Conservation (phyloP, 2,329 filamentous ascomycete species). For the Ceratocystis lukuohia region DNA sequence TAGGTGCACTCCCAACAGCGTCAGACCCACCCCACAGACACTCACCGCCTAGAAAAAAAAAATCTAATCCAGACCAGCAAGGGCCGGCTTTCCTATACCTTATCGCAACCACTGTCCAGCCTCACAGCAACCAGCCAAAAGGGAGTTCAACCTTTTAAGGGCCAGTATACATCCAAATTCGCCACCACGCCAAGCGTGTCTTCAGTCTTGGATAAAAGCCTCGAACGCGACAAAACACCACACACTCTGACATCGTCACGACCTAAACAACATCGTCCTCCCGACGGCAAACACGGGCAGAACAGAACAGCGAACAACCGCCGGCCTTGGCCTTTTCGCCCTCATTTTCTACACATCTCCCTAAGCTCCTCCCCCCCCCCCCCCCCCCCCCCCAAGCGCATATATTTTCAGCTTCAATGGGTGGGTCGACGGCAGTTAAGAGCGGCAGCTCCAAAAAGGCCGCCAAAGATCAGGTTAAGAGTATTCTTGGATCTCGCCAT, state of each 20-base stretch:
- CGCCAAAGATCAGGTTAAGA: constrained; percentile 21
- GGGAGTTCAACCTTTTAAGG: not conserved
- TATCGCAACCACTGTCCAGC: not conserved
- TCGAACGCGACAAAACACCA: not conserved
- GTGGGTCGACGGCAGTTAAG: constrained; percentile 12
- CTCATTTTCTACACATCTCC: not conserved
- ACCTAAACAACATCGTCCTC: not conserved
- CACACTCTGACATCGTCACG: not conserved
- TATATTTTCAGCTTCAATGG: constrained; percentile 9
- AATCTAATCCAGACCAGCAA: not conserved
- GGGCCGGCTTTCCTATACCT: not conserved
- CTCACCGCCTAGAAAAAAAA: constrained; percentile 12
- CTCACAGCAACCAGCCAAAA: not conserved
- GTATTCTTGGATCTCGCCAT: constrained; percentile 21
- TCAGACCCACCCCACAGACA: not conserved
- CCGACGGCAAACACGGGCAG: not conserved
- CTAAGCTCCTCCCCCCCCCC: too few species aligned
- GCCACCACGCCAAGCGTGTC: not conserved
- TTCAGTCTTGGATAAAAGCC: not conserved
- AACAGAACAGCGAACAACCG: not conserved
- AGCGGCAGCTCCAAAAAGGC: constrained; percentile 17
- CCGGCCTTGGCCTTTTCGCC: not conserved
- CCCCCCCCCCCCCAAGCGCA: not conserved
- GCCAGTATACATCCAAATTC: not conserved
- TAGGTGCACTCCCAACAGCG: not conserved